Evolutionary conservation across 1,284 basidiomycete genomes (phyloP).

Genomic region (Spongispora temasekensis): DNA sequence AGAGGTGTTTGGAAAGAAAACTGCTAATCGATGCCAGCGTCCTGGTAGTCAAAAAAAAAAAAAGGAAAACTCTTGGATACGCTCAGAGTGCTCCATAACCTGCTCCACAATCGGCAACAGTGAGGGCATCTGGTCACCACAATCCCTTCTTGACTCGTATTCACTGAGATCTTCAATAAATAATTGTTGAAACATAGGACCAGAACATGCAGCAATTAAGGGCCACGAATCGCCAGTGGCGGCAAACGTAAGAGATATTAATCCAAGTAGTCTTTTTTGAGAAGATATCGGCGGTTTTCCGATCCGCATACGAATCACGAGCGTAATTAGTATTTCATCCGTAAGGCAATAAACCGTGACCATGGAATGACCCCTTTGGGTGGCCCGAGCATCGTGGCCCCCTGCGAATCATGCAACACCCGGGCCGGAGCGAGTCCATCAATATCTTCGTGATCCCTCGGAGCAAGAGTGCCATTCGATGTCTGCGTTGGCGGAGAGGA

Average conservation of each 20-base stretch:
- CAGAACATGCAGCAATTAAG: conserved; percentile 34
- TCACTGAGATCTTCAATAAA: conserved; percentile 26
- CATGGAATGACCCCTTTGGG: no score
- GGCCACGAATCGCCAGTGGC: conserved; percentile 39
- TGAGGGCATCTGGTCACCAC: conserved; percentile 1
- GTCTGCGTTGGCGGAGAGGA: no score
- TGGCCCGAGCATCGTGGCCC: no score
- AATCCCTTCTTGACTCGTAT: no score
- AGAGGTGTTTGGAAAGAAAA: neutral
- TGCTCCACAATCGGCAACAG: conserved; percentile 2
- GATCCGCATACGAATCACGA: neutral
- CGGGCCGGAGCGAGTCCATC: no score
- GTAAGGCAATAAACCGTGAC: neutral
- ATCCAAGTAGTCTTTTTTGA: conserved; percentile 10
- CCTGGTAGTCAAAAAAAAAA: no score
- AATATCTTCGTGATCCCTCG: no score
- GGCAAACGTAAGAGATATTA: conserved; percentile 34
- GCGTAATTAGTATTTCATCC: neutral
- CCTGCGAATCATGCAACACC: no score
- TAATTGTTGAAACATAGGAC: conserved; percentile 25
- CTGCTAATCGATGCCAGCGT: neutral
- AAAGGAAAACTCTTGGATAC: conserved; percentile 2
- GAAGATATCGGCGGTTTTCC: neutral
- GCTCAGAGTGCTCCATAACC: neutral
- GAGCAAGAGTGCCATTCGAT: no score